These are phyloP conservation scores for Macrolepiota fuliginosa DNA, from an alignment of 768 basidiomycete species.

Conservation along the genomic window DNA sequence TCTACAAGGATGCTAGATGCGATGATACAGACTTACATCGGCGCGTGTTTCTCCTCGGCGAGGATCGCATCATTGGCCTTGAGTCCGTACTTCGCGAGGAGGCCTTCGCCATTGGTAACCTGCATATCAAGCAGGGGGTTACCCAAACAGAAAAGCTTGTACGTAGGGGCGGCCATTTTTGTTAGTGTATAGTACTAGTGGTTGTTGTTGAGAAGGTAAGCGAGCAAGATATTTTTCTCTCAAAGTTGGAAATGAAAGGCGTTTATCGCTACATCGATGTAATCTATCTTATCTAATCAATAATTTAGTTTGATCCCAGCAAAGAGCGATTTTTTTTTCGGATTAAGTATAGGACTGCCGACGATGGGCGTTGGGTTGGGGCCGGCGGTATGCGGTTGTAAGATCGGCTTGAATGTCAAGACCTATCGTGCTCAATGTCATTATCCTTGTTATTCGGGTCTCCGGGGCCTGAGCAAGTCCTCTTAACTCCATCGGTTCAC, in stretches of 20 bases:
- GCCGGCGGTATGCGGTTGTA: neutral
- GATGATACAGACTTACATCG: slow-evolving; percentile 57
- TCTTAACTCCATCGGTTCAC: neutral
- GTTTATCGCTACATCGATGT: slow-evolving; percentile 9
- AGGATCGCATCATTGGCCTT: slow-evolving; percentile 96
- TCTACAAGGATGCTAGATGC: neutral
- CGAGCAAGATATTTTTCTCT: neutral
- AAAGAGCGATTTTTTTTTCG: neutral
- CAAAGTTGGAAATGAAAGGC: neutral
- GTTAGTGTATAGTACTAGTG: neutral
- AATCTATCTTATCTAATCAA: slow-evolving; percentile 13
- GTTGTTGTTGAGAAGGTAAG: neutral
- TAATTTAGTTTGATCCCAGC: neutral
- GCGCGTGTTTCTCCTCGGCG: slow-evolving; percentile 82
- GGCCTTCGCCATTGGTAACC: slow-evolving; percentile 78
- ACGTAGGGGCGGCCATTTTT: slow-evolving; percentile 43
- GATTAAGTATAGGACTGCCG: neutral
- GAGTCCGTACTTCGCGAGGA: slow-evolving; percentile 87
- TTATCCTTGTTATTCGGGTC: no score
- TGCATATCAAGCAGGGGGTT: slow-evolving; percentile 98
- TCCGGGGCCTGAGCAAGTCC: neutral
- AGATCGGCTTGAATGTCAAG: neutral
- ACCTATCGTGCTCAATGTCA: no score
- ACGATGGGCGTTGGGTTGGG: neutral
- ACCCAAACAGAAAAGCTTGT: slow-evolving; percentile 84